A percentile compares a stretch with the other conserved stretches of the same genome.
phyloP scores from a whole-genome alignment of 2,329 filamentous ascomycete genomes.

The Hymenoscyphus linearis region DNA sequence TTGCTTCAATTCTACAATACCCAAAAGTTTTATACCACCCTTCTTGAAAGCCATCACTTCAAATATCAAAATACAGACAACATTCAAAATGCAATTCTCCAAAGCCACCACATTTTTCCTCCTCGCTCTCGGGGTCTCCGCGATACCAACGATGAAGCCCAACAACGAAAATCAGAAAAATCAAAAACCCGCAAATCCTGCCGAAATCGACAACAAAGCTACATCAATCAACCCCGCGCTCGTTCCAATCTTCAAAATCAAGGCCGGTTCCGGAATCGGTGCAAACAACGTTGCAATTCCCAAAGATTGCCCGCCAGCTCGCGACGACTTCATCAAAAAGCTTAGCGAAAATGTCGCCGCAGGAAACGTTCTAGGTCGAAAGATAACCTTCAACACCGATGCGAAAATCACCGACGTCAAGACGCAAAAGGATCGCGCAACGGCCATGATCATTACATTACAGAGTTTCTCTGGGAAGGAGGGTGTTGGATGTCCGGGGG shows the following conservation, averaged over 20 bases:
- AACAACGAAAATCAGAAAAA: neutral
- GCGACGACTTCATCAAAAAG: slow-evolving; percentile 13
- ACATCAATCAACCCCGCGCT: slow-evolving; percentile 9
- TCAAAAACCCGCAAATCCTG: no score
- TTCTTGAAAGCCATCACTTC: neutral
- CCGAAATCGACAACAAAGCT: neutral
- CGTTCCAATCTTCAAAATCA: slow-evolving; percentile 16
- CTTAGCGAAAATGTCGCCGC: slow-evolving; percentile 14
- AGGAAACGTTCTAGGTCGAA: slow-evolving; percentile 16
- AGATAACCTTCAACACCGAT: slow-evolving; percentile 14
- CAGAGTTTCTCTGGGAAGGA: slow-evolving; percentile 15
- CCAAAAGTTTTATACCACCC: neutral
- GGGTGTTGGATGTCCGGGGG: slow-evolving; percentile 15
- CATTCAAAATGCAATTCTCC: slow-evolving; percentile 5
- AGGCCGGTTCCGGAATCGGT: slow-evolving; percentile 11
- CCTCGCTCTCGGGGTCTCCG: neutral
- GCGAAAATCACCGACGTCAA: slow-evolving; percentile 7
- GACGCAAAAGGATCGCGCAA: slow-evolving; percentile 12
- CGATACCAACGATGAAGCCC: neutral
- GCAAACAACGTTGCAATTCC: slow-evolving; percentile 16
- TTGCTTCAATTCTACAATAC: neutral
- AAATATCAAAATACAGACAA: neutral
- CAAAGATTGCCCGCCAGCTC: slow-evolving; percentile 12
- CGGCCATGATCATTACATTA: slow-evolving; percentile 17
- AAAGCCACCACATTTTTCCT: neutral